Percentiles rank a stretch among this genome's conserved stretches.
These are phyloP conservation scores for Globisporangium paroecandrum DNA, from an alignment of 352 stramenopile genomes.

Conservation along the genomic window DNA sequence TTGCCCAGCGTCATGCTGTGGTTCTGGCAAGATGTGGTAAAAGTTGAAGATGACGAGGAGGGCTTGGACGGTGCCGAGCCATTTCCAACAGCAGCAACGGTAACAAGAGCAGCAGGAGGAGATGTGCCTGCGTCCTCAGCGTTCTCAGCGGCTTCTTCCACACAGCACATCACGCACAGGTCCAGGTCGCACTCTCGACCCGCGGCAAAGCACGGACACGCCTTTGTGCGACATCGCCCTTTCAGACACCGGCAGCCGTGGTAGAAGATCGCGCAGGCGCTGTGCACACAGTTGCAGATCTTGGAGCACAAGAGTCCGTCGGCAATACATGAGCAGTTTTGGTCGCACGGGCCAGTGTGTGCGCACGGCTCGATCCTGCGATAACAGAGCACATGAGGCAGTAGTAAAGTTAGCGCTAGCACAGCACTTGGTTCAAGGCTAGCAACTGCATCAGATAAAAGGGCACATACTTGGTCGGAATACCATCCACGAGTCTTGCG, in stretches of 20 bases:
- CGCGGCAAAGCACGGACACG: slow-evolving; percentile 89
- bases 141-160: slow-evolving; percentile 36
- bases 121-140: slow-evolving; percentile 7
- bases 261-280: slow-evolving; percentile 86
- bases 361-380: slow-evolving; percentile 80
- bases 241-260: slow-evolving; percentile 83
- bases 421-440: not conserved
- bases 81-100: not conserved
- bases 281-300: slow-evolving; percentile 79
- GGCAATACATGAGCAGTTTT: slow-evolving; percentile 85
- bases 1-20: slow-evolving; percentile 48
- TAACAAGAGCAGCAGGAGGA: slow-evolving; percentile 1
- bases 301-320: slow-evolving; percentile 91
- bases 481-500: slow-evolving; percentile 40
- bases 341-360: slow-evolving; percentile 82
- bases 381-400: not conserved
- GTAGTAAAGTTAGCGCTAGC: not conserved
- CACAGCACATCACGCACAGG: slow-evolving; percentile 80
- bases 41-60: not conserved
- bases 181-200: slow-evolving; percentile 93
- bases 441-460: not conserved
- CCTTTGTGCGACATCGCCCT: slow-evolving; percentile 79
- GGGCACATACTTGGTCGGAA: slow-evolving; percentile 50
- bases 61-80: not conserved
- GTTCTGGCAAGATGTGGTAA: slow-evolving; percentile 57